Evolutionary conservation across 2,329 filamentous ascomycete species (phyloP).

Genomic region (Neoscytalidium dimidiatum): DNA sequence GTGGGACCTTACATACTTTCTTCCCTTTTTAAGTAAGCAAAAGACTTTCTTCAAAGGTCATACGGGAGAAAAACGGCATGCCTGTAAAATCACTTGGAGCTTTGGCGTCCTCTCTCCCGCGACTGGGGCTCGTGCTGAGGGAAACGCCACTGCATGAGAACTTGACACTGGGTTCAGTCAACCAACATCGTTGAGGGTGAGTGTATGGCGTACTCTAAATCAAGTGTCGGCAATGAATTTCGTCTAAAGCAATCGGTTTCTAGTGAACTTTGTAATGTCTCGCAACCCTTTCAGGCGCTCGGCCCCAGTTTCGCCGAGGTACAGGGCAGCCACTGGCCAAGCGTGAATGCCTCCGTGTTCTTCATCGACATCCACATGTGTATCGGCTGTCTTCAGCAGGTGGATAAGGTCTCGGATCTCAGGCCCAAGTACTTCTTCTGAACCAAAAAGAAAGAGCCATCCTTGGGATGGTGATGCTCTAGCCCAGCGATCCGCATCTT

Average conservation of each 20-base stretch:
- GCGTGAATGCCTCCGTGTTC: conserved; percentile 73
- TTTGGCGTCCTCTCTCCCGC: not conserved
- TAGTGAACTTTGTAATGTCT: conserved; percentile 32
- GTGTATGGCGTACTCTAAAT: not conserved
- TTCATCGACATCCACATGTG: conserved; percentile 59
- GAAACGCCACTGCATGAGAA: not conserved
- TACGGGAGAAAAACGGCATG: no score
- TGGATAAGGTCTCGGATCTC: conserved; percentile 66
- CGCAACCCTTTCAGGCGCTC: conserved; percentile 51
- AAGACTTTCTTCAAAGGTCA: no score
- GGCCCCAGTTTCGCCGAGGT: conserved; percentile 51
- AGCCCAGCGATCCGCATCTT: conserved; percentile 66
- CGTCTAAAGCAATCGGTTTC: not conserved
- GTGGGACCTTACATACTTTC: no score
- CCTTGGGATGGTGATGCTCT: conserved; percentile 67
- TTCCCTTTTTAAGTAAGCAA: no score
- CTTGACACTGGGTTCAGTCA: not conserved
- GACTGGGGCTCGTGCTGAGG: not conserved
- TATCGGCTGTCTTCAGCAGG: conserved; percentile 55
- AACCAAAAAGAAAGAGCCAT: conserved; percentile 70
- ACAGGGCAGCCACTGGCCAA: conserved; percentile 73
- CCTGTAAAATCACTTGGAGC: no score
- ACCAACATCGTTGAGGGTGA: not conserved
- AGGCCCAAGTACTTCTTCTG: conserved; percentile 74
- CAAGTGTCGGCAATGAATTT: not conserved